phyloP scores from a whole-genome alignment of 2,329 filamentous ascomycete species.

The Ceratocystis colombiana region DNA sequence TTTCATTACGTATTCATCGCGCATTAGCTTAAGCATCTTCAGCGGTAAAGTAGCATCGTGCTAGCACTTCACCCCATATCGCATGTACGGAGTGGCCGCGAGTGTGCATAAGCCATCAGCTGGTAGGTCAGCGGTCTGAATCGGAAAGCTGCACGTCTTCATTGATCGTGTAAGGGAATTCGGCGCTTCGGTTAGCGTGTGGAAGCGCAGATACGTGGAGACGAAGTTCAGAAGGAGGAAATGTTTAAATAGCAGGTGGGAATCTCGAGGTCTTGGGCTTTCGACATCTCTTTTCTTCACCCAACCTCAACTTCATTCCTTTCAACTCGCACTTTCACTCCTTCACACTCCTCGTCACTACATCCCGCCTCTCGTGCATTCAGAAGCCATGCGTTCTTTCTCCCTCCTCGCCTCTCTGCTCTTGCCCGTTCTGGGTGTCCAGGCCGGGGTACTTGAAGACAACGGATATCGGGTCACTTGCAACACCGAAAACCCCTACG shows the following conservation, averaged over 20 bases:
- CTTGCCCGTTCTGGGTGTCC: background rate
- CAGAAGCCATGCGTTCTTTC: background rate
- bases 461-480: background rate
- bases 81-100: background rate
- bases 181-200: too few relatives aligned
- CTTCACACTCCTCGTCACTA: too few relatives aligned
- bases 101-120: background rate
- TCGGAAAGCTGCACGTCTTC: background rate
- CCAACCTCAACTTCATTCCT: background rate
- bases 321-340: background rate
- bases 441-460: background rate
- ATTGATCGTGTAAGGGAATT: background rate
- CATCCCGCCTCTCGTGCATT: background rate
- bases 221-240: too few relatives aligned
- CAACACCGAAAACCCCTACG: background rate
- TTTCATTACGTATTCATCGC: background rate
- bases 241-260: too few relatives aligned
- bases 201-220: too few relatives aligned
- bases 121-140: background rate
- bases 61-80: background rate
- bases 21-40: background rate
- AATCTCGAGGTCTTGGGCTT: too few relatives aligned
- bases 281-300: too few relatives aligned
- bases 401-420: background rate
- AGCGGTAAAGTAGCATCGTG: background rate